Evolutionary conservation across 768 basidiomycete species (phyloP), one percentile per base, ranked within the genome.

Genomic region (Mycena amicta): DNA sequence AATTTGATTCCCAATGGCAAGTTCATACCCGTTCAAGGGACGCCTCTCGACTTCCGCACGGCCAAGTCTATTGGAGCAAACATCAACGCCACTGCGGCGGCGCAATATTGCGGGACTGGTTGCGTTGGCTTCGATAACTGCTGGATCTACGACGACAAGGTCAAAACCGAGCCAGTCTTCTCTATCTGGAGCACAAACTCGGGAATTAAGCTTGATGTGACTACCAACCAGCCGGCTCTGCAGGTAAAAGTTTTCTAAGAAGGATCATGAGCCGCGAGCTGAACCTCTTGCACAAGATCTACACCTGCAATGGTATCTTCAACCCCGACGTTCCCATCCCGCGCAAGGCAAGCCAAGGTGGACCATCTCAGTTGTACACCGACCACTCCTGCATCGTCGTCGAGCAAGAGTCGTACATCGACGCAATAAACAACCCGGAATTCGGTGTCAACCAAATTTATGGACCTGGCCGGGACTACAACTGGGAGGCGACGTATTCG

Each of bases 341-440:
- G 6, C 69, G 80, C 33, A 81, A 82, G 62, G 67, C 47, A 18
- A 66, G 64, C 52, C 80, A 81, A 52, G 80, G 80, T 18, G 79
- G 79, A 0, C 75, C 76, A 22, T 45, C 52, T 1, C 52, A 30
- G 8, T 30, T 61, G 15, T 81, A 82, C 62, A 59, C 57, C 2
- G 67, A 77, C 52, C 77, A 78, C 55, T 76, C 76, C 5, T 78
- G 75, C 53, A 59, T 81, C 0, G 80, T 76, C 23, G 74, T 82
- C 29, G 80, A 82, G 61, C 77, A 75, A 28, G 76, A 78, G 63
- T 71, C 71, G 23, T 68, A 70, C 50, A 79, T 81, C 25, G 62
- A 80, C 63, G 79, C 74, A 13, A 80, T 81, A 55, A 81, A 82
- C 70, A 77, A 79, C 50, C 80, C 80, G 2, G 72, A 80, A 56